Base-by-base conservation (phyloP, 139 green algal species). In the Eudorina sp. region DNA sequence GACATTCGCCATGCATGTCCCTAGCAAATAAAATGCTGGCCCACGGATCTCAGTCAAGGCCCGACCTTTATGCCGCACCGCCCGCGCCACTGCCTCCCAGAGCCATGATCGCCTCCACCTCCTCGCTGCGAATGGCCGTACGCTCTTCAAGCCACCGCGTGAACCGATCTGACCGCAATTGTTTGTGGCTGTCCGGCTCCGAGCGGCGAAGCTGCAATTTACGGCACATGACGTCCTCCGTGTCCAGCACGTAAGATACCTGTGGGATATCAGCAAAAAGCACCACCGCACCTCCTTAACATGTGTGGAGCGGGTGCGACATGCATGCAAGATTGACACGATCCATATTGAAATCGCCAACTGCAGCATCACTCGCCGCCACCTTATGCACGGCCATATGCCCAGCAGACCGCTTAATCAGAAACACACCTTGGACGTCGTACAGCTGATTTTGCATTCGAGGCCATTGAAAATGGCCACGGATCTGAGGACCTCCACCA, bases 171-270 rank as follows among this genome's bases (percentile, higher is more conserved):
- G 73, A 84, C n/a, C 75, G 73, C 55, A 75, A n/a, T 73, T 69
- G 53, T 41, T 84, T 89, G 19, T 62, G 60, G 29, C 29, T n/a
- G 36, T 89, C 84, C 2, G 75, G 48, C 75, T 89, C 72, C 11
- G 60, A 41, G 5, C 53, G 51, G 6, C 69, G 83, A 69, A 46
- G 53, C 46, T 43, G 34, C 29, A 53, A 34, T 46, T 55, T 45
- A 36, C 95, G 89, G 46, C 89, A 89, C 84, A 99, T 95, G 6
- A 97, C 89, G 88, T 99, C 97, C 91, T 99, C 96, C 0, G 97
- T 99, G 91, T 99, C 97, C 48, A 99, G 88, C 68, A 99, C 97
- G 88, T 99, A 99, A 0, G 96, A 98, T 78, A 97, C 94, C 91
- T 96, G 58, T 25, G 27, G 27, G 21, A 53, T 21, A 27, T 77